phyloP scores from a whole-genome alignment of 2,329 filamentous ascomycete genomes.

The Nothophoma quercina region DNA sequence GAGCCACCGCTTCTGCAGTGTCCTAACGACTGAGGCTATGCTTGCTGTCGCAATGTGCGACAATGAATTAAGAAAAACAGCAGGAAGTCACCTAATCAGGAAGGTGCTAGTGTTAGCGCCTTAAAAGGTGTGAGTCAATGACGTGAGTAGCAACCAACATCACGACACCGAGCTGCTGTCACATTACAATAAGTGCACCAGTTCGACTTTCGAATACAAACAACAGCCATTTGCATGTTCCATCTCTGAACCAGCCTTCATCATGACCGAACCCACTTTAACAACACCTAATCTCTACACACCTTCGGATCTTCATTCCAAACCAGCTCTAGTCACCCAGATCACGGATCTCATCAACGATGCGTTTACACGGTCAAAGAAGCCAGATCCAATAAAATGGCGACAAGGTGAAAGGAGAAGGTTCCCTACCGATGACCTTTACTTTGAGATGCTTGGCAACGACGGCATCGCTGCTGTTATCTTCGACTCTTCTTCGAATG shows the following conservation, averaged over 20 bases:
- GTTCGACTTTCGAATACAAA: no score
- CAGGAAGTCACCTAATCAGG: no score
- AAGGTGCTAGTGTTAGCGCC: conserved; percentile 4
- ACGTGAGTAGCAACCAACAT: not conserved
- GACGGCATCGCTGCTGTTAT: conserved; percentile 26
- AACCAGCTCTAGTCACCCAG: conserved; percentile 16
- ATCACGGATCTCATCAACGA: conserved; percentile 29
- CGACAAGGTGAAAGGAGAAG: conserved; percentile 4
- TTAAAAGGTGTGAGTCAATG: conserved; percentile 7
- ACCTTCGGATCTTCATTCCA: conserved; percentile 10
- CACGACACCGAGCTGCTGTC: not conserved
- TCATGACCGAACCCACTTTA: conserved; percentile 20
- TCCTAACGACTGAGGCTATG: no score
- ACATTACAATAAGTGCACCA: no score
- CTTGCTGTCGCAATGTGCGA: not conserved
- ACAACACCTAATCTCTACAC: conserved; percentile 24
- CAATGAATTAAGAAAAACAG: no score
- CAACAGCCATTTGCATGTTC: no score
- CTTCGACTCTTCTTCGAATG: no score
- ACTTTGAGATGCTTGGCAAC: conserved; percentile 23
- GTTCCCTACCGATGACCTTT: conserved; percentile 21
- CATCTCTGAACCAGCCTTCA: no score
- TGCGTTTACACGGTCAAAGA: conserved; percentile 30
- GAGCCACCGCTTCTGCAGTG: no score
- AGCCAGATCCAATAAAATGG: conserved; percentile 25